Base-by-base conservation (phyloP, 139 green algal species). In the Volvox africanus region DNA sequence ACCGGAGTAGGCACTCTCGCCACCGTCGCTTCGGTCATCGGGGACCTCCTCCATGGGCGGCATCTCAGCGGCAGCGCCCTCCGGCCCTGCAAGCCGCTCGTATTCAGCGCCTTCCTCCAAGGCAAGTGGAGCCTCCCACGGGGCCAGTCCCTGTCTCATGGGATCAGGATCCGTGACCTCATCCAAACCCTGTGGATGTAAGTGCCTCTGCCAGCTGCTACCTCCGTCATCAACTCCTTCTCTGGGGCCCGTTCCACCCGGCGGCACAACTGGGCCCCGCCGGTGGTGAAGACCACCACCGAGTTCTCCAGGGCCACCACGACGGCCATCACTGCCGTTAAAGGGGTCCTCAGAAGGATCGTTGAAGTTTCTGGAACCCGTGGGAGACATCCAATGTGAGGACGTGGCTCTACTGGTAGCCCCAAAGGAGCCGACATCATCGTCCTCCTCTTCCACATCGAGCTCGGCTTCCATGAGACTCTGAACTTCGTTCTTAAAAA, bases 11-110 rank as follows among this genome's bases (percentile, higher is more conserved):
- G 61, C 65, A 20, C 82, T 87, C 30, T 87, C 82, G 30, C 61
- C 82, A 18, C 82, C 82, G 21, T 87, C 82, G 30, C 82, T 87
- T 14, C 82, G 55, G n/a, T 86, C 61, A 30, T 86, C 76, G 50
- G 76, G 76, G 14, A 73, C 65, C 24, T 73, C 65, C 65, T 73
- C 65, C 65, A 24, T 28, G 65, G 67, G 67, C 67, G 67, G 22
- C 67, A 75, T 75, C 22, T 75, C 67, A 12, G 67, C 22, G 11
- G 22, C 67, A 26, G 24, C 14, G 22, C 22, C 24, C 22, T 75
- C 67, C 67, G 14, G 67, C 67, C 67, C 67, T 28, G 6, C 44
- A 55, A 55, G 44, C 44, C 9, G 44, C 44, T 12, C 67, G 67
- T 75, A 11, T 26, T 12, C 67, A 75, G 67, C 67, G 11, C 67